These are phyloP conservation scores for Russula compacta DNA, from an alignment of 768 basidiomycete genomes.

Conservation along the genomic window DNA sequence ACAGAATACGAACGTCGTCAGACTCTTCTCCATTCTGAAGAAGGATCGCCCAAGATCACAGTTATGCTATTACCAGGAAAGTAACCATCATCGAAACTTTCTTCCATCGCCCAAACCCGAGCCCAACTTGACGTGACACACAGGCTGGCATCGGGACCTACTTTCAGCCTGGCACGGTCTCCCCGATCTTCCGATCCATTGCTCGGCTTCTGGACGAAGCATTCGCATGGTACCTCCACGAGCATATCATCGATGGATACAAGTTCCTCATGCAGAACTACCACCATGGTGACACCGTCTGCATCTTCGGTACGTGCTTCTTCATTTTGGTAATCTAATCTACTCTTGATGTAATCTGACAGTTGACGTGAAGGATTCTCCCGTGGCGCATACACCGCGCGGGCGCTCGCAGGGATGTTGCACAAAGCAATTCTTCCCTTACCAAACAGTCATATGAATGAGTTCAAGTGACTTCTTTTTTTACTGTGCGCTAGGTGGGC, in stretches of 20 bases:
- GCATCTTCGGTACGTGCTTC: slow-evolving; percentile 48
- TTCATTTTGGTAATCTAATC: not conserved
- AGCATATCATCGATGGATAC: slow-evolving; percentile 50
- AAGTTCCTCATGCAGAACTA: slow-evolving; percentile 74
- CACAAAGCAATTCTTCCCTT: slow-evolving; percentile 40
- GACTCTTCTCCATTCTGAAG: slow-evolving; percentile 57
- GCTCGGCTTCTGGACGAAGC: slow-evolving; percentile 2
- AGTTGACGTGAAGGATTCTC: slow-evolving; percentile 54
- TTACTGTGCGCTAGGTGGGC: slow-evolving; percentile 43
- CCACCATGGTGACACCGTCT: slow-evolving; percentile 60
- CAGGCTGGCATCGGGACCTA: slow-evolving; percentile 10
- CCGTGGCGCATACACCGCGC: slow-evolving; percentile 53
- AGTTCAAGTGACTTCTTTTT: too few species aligned
- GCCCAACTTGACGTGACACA: not conserved
- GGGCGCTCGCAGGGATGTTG: slow-evolving; percentile 71
- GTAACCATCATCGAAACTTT: not conserved
- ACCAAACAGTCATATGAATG: too few species aligned
- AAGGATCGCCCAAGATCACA: slow-evolving; percentile 35
- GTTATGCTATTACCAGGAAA: slow-evolving; percentile 10
- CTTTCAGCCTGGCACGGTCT: slow-evolving; percentile 6
- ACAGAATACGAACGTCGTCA: slow-evolving; percentile 62
- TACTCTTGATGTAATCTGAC: too few species aligned
- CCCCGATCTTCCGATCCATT: not conserved
- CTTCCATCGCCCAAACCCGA: not conserved
- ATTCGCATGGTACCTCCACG: slow-evolving; percentile 6